Evolutionary conservation across 768 basidiomycete genomes (phyloP), one percentile per base, ranked within the genome.

Genomic region (Ephemerocybe angulata): DNA sequence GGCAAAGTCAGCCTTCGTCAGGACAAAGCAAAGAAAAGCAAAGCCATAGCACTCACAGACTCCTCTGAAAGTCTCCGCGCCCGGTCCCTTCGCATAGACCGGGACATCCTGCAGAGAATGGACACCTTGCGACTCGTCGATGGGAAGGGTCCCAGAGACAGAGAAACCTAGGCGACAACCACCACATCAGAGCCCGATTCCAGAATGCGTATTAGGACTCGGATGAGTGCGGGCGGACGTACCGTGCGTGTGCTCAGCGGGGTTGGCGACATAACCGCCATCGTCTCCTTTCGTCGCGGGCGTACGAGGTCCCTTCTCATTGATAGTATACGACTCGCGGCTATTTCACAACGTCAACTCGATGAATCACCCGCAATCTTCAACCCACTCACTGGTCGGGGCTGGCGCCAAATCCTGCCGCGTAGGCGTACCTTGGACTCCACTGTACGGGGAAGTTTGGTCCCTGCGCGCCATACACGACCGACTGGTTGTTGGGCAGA

Each of bases 401-500:
- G 54, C 71, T 74, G 4, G 73, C 76, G 46, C 68, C 73, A 55
- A 74, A 72, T 11, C 76, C 76, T 41, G 72, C 73, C 28, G 74
- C 76, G 59, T 70, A 71, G 17, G 70, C 63, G 41, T 76, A 76
- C 22, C 74, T 70, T 15, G 75, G 75, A 53, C 73, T 71, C 75
- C 76, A 77, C 46, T 72, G 68, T 22, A 76, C 74, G 22, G 76
- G 76, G 70, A 76, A 77, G 61, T 73, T 72, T 10, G 76, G 69
- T 21, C 75, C 75, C 56, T 76, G 67, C n/a, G 64, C 58, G 21
- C 76, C 76, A 52, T 67, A 64, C 8, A 76, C 60, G 21, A 74
- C 56, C 11, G 74, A 71, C 27, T 71, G 63, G 58, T 77, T 76
- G 56, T 63, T 72, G 17, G 76, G 75, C 19, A 63, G 64, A 1